Percentiles rank a stretch among this genome's conserved stretches.
Evolutionary conservation across 805 yeast species (phyloP).

Genomic region (Candida patagonica): DNA sequence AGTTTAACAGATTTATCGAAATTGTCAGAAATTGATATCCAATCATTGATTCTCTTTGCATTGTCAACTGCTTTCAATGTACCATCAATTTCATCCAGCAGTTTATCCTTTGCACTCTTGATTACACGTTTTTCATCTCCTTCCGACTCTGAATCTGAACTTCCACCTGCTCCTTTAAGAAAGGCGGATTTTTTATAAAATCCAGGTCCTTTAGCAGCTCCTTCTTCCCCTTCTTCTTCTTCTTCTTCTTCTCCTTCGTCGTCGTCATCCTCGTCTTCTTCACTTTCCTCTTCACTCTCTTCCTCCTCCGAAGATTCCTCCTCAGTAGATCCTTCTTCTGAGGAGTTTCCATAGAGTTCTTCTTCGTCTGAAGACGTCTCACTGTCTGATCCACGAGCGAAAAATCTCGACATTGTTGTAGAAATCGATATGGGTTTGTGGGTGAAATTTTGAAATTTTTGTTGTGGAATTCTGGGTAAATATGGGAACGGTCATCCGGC

Average conservation of each 20-base stretch:
- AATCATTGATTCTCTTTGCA: slow-evolving; percentile 62
- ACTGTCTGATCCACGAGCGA: slow-evolving; percentile 41
- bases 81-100: slow-evolving; percentile 74
- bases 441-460: slow-evolving; percentile 1
- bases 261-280: slow-evolving; percentile 33
- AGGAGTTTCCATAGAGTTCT: slow-evolving; percentile 19
- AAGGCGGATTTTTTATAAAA: slow-evolving; percentile 27
- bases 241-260: slow-evolving; percentile 39
- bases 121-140: slow-evolving; percentile 77
- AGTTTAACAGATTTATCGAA: slow-evolving; percentile 70
- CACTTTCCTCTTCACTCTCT: slow-evolving; percentile 31
- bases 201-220: slow-evolving; percentile 29
- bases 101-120: slow-evolving; percentile 87
- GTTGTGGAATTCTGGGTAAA: no score
- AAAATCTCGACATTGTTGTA: slow-evolving; percentile 76
- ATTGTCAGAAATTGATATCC: slow-evolving; percentile 63
- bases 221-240: slow-evolving; percentile 29
- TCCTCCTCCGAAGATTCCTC: slow-evolving; percentile 39
- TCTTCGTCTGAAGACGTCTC: slow-evolving; percentile 30
- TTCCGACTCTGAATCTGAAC: slow-evolving; percentile 47
- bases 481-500: no score
- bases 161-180: slow-evolving; percentile 37
- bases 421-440: neutral
- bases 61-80: slow-evolving; percentile 59
- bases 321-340: slow-evolving; percentile 22